phyloP scores from a whole-genome alignment of 148 eudicot species.

The Heliamphora exappendiculata region DNA sequence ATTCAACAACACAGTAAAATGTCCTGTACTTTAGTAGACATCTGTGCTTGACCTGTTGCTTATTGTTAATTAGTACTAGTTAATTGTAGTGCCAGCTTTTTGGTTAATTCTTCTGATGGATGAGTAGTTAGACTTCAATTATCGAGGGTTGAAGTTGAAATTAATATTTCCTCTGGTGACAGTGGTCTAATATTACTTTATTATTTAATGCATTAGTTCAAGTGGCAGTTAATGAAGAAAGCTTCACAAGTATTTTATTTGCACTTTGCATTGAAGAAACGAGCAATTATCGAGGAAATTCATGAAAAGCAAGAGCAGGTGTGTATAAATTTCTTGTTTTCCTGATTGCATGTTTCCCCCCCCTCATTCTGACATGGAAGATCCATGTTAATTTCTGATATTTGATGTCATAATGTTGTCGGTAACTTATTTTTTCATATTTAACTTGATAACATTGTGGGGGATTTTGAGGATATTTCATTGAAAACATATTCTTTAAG shows the following conservation, averaged over 20 bases:
- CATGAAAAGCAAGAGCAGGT: conserved; percentile 99
- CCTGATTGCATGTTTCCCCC: neutral
- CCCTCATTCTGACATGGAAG: neutral
- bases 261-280: conserved; percentile 89
- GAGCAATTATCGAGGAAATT: conserved; percentile 84
- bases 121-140: neutral
- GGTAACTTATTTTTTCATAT: neutral
- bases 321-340: conserved; percentile 16
- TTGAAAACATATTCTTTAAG: conserved; percentile 32
- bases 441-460: neutral
- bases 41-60: neutral
- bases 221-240: conserved; percentile 89
- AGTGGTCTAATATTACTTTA: conserved; percentile 6
- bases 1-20: neutral
- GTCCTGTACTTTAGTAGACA: neutral
- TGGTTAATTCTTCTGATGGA: neutral
- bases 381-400: neutral
- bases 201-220: conserved; percentile 47
- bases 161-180: neutral
- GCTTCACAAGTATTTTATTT: conserved; percentile 87
- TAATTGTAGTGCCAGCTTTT: neutral
- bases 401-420: neutral
- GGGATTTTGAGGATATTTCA: conserved; percentile 14
- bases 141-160: neutral
- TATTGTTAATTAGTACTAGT: neutral